These are phyloP conservation scores for Withania somnifera DNA, from an alignment of 305 asterid genomes.

Conservation along the genomic window DNA sequence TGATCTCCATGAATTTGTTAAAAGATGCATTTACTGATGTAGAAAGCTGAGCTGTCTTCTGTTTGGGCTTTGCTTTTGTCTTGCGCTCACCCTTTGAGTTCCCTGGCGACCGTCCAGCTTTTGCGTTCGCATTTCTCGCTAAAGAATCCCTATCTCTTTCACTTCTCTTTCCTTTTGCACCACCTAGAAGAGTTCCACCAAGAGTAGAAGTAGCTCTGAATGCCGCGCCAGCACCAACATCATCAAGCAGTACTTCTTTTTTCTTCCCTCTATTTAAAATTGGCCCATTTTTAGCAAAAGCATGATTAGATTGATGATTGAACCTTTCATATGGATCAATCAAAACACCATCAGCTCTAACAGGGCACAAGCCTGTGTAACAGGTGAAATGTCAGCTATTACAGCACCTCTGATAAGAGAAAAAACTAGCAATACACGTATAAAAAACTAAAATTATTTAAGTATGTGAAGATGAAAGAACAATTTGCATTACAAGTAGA, in stretches of 20 bases:
- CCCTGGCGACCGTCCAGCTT: slow-evolving; percentile 50
- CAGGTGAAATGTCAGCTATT: slow-evolving; percentile 3
- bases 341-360: slow-evolving; percentile 27
- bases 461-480: background rate
- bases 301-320: slow-evolving; percentile 31
- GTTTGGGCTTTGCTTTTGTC: slow-evolving; percentile 71
- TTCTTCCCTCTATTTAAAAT: slow-evolving; percentile 71
- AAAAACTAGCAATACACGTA: background rate
- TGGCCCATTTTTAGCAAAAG: slow-evolving; percentile 58
- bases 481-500: background rate
- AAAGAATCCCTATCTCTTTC: slow-evolving; percentile 50
- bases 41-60: slow-evolving; percentile 76
- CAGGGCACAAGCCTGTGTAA: slow-evolving; percentile 14
- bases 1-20: slow-evolving; percentile 26
- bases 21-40: slow-evolving; percentile 56
- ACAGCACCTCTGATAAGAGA: slow-evolving; percentile 3
- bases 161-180: slow-evolving; percentile 83
- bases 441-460: background rate
- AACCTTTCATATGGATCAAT: slow-evolving; percentile 28
- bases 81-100: slow-evolving; percentile 80
- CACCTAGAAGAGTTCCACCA: slow-evolving; percentile 36
- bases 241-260: slow-evolving; percentile 74
- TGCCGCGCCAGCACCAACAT: slow-evolving; percentile 44
- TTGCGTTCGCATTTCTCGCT: slow-evolving; percentile 26
- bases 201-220: slow-evolving; percentile 40